phyloP scores from a whole-genome alignment of 1,139 yeast species.

The Sugiyamaella paludigena region DNA sequence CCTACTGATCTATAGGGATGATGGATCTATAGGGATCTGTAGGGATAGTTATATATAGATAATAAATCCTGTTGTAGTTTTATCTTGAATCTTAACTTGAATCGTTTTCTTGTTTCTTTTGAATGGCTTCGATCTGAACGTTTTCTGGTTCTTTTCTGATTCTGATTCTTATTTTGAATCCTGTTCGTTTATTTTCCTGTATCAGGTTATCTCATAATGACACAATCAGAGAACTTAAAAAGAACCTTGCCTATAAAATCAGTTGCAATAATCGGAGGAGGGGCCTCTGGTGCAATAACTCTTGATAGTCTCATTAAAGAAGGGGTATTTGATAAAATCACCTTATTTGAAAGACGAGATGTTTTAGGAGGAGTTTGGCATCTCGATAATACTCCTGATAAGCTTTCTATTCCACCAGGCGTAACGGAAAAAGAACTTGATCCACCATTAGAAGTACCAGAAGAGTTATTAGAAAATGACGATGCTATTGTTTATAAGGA shows the following conservation, averaged over 20 bases:
- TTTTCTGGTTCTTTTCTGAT: too few relatives aligned
- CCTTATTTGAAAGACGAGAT: slow-evolving; percentile 15
- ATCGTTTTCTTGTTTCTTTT: too few relatives aligned
- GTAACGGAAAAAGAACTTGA: slow-evolving; percentile 11
- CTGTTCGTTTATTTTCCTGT: too few relatives aligned
- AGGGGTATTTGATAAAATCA: slow-evolving; percentile 15
- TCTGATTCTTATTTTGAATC: too few relatives aligned
- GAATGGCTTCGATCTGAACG: too few relatives aligned
- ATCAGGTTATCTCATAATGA: not conserved
- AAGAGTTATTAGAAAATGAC: not conserved
- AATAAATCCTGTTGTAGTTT: too few relatives aligned
- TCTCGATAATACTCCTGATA: slow-evolving; percentile 9
- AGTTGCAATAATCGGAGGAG: slow-evolving; percentile 20
- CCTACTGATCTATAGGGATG: too few relatives aligned
- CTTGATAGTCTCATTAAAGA: slow-evolving; percentile 15
- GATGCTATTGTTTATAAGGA: not conserved
- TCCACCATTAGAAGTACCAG: slow-evolving; percentile 11
- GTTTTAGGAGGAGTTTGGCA: slow-evolving; percentile 18
- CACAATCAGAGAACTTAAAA: slow-evolving; percentile 6
- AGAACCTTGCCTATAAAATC: slow-evolving; percentile 12
- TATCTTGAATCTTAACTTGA: too few relatives aligned
- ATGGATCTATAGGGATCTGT: too few relatives aligned
- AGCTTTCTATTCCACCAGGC: slow-evolving; percentile 12
- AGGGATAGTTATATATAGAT: too few relatives aligned
- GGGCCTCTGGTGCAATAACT: slow-evolving; percentile 17